Evolutionary conservation across 345 rosid genomes (phyloP).

Genomic region (Noccaea caerulescens): DNA sequence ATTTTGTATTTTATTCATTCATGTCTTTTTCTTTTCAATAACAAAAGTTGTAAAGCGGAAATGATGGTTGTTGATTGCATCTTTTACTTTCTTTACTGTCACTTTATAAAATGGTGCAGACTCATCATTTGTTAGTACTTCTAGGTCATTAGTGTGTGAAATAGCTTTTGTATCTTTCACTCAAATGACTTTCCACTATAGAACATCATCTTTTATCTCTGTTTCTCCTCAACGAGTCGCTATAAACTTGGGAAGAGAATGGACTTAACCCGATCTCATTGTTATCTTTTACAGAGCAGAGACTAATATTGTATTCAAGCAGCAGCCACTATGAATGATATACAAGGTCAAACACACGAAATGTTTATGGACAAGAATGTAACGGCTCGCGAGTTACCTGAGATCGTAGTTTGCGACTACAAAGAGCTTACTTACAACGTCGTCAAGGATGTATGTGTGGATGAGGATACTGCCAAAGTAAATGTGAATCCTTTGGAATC

Average conservation of each 20-base stretch:
- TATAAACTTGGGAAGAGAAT: neutral
- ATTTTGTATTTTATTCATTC: neutral
- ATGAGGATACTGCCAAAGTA: constrained; percentile 45
- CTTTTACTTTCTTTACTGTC: too few relatives aligned
- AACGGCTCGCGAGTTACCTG: constrained; percentile 51
- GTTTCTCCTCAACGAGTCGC: neutral
- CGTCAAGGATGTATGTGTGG: constrained; percentile 72
- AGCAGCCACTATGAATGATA: constrained; percentile 14
- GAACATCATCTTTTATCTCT: neutral
- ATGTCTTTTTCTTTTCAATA: neutral
- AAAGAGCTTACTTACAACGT: constrained; percentile 53
- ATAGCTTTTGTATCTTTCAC: neutral
- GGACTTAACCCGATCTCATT: constrained; percentile 10
- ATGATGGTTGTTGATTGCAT: constrained; percentile 21
- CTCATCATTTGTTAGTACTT: constrained; percentile 26
- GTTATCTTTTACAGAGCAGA: constrained; percentile 18
- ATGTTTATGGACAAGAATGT: constrained; percentile 51
- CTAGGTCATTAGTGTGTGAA: neutral
- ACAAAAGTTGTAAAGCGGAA: constrained; percentile 13
- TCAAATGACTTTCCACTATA: neutral
- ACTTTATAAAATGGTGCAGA: constrained; percentile 5
- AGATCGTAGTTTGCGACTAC: constrained; percentile 54
- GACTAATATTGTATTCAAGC: neutral
- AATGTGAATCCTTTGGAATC: neutral
- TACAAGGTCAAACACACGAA: constrained; percentile 6